A percentile compares a stretch with the other conserved stretches of the same genome.
phyloP scores from a whole-genome alignment of 495 filamentous ascomycete genomes.

The Xylaria bambusicola region DNA sequence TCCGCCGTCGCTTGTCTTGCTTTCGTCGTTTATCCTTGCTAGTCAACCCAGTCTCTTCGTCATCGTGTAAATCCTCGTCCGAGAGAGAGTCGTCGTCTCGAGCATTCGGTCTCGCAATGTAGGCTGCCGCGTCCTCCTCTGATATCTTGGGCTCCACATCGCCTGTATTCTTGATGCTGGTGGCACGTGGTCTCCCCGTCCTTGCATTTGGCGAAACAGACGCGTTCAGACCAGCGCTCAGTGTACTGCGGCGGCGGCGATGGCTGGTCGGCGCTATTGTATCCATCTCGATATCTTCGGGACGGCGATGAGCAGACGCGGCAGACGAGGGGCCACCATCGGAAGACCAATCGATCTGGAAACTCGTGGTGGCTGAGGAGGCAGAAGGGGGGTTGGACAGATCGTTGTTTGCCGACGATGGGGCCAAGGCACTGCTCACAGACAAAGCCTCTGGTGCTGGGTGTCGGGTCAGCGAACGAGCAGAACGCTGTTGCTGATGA shows the following conservation, averaged over 20 bases:
- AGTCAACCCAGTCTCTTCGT: constrained; percentile 88
- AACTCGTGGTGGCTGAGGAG: constrained; percentile 36
- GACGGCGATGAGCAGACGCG: constrained; percentile 27
- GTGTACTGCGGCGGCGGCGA: constrained; percentile 62
- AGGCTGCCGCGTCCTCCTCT: constrained; percentile 38
- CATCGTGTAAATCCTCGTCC: constrained; percentile 77
- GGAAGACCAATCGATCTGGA: constrained; percentile 33
- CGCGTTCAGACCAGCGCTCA: constrained; percentile 45
- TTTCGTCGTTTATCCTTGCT: constrained; percentile 67
- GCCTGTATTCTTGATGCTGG: constrained; percentile 37
- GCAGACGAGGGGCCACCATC: constrained; percentile 31
- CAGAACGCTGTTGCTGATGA: constrained; percentile 6
- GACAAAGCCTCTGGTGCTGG: constrained; percentile 17
- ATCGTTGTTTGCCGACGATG: constrained; percentile 27
- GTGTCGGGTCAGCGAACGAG: background rate
- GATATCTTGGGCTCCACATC: constrained; percentile 43
- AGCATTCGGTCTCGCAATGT: constrained; percentile 26
- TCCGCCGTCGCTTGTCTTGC: constrained; percentile 62
- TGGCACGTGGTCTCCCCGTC: constrained; percentile 51
- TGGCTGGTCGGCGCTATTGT: constrained; percentile 47
- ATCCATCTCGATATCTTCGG: constrained; percentile 52
- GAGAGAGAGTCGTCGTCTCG: constrained; percentile 39
- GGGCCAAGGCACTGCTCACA: constrained; percentile 26
- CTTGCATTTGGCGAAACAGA: constrained; percentile 42
- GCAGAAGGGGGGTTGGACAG: constrained; percentile 32